Percentiles rank a stretch among this genome's conserved stretches.
These are phyloP conservation scores for Sclerotinia spermophila DNA, from an alignment of 2,329 filamentous ascomycete genomes.

Conservation along the genomic window DNA sequence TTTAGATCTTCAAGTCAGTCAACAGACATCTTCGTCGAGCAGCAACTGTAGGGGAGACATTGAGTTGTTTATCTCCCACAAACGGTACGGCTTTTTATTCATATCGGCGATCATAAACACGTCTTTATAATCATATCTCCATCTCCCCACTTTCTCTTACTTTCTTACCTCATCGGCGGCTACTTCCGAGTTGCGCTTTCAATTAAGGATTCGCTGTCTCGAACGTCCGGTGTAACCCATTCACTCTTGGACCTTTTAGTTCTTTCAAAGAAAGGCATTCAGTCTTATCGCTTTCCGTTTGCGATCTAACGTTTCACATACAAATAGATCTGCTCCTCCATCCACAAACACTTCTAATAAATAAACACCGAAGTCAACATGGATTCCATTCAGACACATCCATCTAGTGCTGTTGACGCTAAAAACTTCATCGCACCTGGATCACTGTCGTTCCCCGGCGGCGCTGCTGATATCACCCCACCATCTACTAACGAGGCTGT, in stretches of 20 bases:
- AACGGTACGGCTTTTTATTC: conserved; percentile 49
- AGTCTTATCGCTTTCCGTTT: conserved; percentile 3
- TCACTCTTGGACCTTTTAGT: background rate
- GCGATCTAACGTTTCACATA: conserved; percentile 31
- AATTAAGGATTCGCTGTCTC: conserved; percentile 13
- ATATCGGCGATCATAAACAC: conserved; percentile 21
- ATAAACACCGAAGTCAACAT: conserved; percentile 47
- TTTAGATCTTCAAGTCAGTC: conserved; percentile 5
- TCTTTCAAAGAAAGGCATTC: background rate
- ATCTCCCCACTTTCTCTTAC: conserved; percentile 1
- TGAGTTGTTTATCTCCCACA: conserved; percentile 94
- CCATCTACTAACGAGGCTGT: conserved; percentile 65
- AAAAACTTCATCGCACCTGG: conserved; percentile 92
- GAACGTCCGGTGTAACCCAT: conserved; percentile 8
- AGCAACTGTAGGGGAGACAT: conserved; percentile 81
- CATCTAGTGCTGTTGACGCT: conserved; percentile 85
- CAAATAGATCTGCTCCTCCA: conserved; percentile 32
- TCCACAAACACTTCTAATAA: conserved; percentile 17
- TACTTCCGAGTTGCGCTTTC: conserved; percentile 21
- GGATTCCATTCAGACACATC: conserved; percentile 89
- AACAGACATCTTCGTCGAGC: conserved; percentile 35
- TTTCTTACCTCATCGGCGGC: conserved; percentile 11
- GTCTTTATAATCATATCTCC: conserved; percentile 7
- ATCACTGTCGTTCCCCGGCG: conserved; percentile 87
- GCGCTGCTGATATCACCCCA: conserved; percentile 76